phyloP scores from a whole-genome alignment of 179 eudicot species.

The Heliamphora ciliata region DNA sequence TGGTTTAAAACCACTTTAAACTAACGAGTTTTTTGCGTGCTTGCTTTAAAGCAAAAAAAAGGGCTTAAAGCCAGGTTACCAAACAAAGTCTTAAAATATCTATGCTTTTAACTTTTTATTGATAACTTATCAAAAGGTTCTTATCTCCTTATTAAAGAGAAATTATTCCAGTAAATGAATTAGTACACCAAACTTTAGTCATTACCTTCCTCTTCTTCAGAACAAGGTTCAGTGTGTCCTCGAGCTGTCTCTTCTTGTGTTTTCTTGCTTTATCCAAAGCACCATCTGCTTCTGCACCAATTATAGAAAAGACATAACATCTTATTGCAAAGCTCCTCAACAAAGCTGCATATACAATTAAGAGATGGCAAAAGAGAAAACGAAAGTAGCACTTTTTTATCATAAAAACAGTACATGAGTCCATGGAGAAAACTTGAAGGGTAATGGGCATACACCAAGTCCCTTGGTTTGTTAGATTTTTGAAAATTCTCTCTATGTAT shows the following conservation, averaged over 20 bases:
- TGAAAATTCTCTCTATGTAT: not conserved
- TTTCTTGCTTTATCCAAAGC: slow-evolving; percentile 96
- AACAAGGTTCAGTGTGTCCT: slow-evolving; percentile 81
- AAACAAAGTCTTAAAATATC: not conserved
- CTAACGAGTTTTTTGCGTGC: not conserved
- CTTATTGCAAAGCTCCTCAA: slow-evolving; percentile 4
- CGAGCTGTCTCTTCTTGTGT: slow-evolving; percentile 97
- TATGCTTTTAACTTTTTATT: too few relatives aligned
- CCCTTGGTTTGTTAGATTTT: not conserved
- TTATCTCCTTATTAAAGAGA: not conserved
- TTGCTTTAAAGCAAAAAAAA: not conserved
- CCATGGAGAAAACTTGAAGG: not conserved
- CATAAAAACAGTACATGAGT: not conserved
- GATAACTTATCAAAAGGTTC: not conserved
- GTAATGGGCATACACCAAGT: not conserved
- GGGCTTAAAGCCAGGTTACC: not conserved
- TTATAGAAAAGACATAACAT: not conserved
- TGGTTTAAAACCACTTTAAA: too few relatives aligned
- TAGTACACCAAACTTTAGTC: not conserved
- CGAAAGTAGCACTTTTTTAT: not conserved
- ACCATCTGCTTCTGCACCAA: slow-evolving; percentile 85
- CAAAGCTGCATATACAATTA: not conserved
- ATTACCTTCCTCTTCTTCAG: slow-evolving; percentile 83
- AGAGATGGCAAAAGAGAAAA: not conserved
- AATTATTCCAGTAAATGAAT: not conserved